Base-by-base conservation (phyloP, 257 asterid genomes). In the Solanum phureja region DNA sequence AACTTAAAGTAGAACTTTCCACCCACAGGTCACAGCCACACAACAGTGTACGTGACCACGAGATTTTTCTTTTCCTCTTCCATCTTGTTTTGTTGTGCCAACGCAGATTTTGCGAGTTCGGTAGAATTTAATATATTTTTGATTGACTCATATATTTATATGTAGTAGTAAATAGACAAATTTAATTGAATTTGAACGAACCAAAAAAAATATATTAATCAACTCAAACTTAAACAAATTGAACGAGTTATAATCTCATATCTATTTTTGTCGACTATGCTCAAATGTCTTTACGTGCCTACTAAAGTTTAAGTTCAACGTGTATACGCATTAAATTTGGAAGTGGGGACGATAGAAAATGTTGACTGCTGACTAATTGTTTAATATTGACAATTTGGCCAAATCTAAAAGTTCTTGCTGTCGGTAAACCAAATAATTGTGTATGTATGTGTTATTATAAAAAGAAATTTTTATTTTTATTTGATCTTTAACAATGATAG, bases 121-220 rank as follows among this genome's bases (percentile, higher is more conserved):
- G 0, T 10, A 4, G 0, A 73, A 73, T 34, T 14, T 1, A 29
- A 29, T 69, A 14, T 69, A 0, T 69, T 64, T n/a, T n/a, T 0
- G 0, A 9, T 58, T 0, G 6, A 23, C 0, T 60, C 6, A 60
- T 60, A 8, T 60, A 60, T 23, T 21, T 18, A 56, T 18, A 46
- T 44, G 5, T 12, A 46, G 56, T 44, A 44, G 14, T 11, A 44
- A 3, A 46, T 46, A 12, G 6, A 46, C 0, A 12, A 46, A 0
- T 46, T 46, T 5, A 2, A 46, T 46, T 52, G 0, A 52, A 16
- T 4, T 6, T 49, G 1, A 16, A 49, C 1, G 60, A 49, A 49
- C 0, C 1, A 49, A 49, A 42, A 14, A 49, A 0, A 0, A 46
- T 0, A 13, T 4, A 4, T 4, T 49, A 5, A 49, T 49, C 7